Evolutionary conservation across 139 green algal species (phyloP), one percentile per base, ranked within the genome.

Genomic region (Closterium sp.): DNA sequence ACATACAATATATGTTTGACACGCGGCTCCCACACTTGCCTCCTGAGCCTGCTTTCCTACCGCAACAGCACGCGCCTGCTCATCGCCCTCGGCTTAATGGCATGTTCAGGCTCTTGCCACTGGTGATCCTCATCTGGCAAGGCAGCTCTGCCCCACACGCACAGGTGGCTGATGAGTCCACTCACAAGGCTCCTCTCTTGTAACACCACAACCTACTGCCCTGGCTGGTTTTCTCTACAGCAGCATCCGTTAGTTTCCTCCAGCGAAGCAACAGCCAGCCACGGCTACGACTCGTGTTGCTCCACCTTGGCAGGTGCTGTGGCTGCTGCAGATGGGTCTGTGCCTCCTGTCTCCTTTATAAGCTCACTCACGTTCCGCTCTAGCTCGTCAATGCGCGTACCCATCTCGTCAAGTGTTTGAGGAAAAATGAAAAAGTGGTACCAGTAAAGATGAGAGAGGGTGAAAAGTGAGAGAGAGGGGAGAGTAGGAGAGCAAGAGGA

Each of bases 321-420:
- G 55, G 55, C 55, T 28, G 55, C 55, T 76, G 55, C 16, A 28
- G 55, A 76, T 1, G 55, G 0, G 55, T 76, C 55, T 76, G 55
- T 76, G 55, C 16, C 55, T 76, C 55, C 55, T 76, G 55, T 76
- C 55, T 76, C 55, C 55, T 76, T 76, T 28, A 76, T 76, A 76
- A 87, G 84, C 21, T 87, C 84, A 33, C 3, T 34, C 32, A 87
- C 32, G 84, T 34, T 87, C 84, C 84, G 84, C 84, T 87, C 84
- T 34, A 87, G 84, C 84, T 87, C 84, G 84, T 87, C 84, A 30
- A 87, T 87, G 31, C 84, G 31, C 19, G 84, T 87, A 2, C 84
- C 84, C 84, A 87, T 87, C 84, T 87, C 84, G 23, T 87, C 84
- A 2, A 87, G 84, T 87, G 84, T 16, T 76, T 76, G 0, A 28